A percentile compares a stretch with the other conserved stretches of the same genome.
Conservation (phyloP, 768 basidiomycete genomes). For the Floccularia luteovirens region DNA sequence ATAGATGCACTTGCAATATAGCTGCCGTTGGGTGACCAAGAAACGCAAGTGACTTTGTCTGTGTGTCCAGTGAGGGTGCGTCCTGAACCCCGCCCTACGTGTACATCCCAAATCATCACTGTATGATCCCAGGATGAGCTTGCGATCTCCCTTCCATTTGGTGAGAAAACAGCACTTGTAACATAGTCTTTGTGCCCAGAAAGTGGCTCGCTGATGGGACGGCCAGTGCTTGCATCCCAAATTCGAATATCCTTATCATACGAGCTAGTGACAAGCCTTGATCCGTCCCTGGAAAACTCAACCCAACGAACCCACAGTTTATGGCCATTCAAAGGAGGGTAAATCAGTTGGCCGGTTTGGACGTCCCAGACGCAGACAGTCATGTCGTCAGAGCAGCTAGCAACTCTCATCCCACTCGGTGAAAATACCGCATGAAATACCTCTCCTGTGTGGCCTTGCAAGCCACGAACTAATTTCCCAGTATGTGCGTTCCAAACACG, state of each 20-base stretch:
- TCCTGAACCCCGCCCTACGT: not conserved
- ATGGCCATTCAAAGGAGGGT: not conserved
- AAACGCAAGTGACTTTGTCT: not conserved
- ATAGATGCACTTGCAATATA: not conserved
- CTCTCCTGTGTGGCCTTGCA: not conserved
- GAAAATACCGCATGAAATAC: constrained; percentile 6
- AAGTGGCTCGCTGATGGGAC: not conserved
- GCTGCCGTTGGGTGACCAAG: not conserved
- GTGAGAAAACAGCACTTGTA: not conserved
- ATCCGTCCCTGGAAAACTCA: not conserved
- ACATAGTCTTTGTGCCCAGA: not conserved
- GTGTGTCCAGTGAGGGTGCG: not conserved
- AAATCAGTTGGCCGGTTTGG: constrained; percentile 1
- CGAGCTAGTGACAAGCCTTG: not conserved
- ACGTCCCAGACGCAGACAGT: constrained; percentile 15
- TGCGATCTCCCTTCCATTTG: not conserved
- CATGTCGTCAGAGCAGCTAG: constrained; percentile 4
- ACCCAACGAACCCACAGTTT: constrained; percentile 1
- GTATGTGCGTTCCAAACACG: constrained; percentile 1
- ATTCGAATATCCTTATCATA: constrained; percentile 1
- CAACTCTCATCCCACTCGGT: constrained; percentile 5
- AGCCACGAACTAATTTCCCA: not conserved
- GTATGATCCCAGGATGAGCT: constrained; percentile 1
- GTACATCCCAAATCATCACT: not conserved
- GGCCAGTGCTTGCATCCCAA: not conserved